Percentiles rank a stretch among this genome's conserved stretches.
Evolutionary conservation across 768 basidiomycete species (phyloP).

Genomic region (Termitomyces sp.): DNA sequence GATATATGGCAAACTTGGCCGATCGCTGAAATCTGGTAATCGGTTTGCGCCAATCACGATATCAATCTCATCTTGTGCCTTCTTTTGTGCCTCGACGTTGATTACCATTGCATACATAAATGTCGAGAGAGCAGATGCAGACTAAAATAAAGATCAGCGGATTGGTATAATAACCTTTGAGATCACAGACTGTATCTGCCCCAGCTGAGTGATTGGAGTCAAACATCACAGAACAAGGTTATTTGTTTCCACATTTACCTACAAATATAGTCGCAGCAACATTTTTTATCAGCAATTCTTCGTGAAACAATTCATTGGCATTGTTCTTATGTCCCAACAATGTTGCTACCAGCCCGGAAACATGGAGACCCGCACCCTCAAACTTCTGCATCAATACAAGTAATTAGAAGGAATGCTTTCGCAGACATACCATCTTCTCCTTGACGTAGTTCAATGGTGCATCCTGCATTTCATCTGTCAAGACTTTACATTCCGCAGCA

Average conservation of each 20-base stretch:
- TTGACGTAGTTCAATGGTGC: conserved; percentile 11
- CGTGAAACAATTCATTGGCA: not conserved
- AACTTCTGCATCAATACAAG: not conserved
- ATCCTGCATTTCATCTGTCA: conserved; percentile 12
- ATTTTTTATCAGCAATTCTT: conserved; percentile 9
- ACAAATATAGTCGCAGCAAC: conserved; percentile 12
- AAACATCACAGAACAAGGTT: not conserved
- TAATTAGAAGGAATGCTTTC: not conserved
- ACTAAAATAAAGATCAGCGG: not conserved
- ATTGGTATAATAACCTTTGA: not conserved
- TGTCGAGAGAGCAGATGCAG: conserved; percentile 8
- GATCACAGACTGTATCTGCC: conserved; percentile 12
- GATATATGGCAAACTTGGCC: conserved; percentile 29
- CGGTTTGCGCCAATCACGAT: conserved; percentile 27
- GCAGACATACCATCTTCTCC: conserved; percentile 8
- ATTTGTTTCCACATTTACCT: not conserved
- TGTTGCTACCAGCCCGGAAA: conserved; percentile 4
- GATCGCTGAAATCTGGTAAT: conserved; percentile 32
- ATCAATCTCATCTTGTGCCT: conserved; percentile 35
- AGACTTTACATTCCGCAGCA: conserved; percentile 8
- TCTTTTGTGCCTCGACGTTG: conserved; percentile 14
- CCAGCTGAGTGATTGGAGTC: not conserved
- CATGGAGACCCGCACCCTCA: conserved; percentile 3
- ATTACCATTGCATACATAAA: conserved; percentile 18
- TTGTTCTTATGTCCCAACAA: conserved; percentile 5